These are phyloP conservation scores for Lyophyllum atratum DNA, from an alignment of 768 basidiomycete genomes.

Conservation along the genomic window DNA sequence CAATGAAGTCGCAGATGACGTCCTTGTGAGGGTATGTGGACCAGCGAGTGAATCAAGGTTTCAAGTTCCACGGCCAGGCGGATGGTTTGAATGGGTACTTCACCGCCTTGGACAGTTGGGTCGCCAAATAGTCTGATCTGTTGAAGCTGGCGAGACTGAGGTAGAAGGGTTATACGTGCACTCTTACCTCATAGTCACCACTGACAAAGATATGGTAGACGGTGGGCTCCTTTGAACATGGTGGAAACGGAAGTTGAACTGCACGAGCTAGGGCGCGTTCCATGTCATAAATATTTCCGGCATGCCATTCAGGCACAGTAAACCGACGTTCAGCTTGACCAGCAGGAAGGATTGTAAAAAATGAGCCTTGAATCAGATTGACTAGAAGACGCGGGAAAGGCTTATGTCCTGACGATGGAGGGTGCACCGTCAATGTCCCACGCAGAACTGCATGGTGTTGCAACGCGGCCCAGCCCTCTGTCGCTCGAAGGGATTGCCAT, in stretches of 20 bases:
- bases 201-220: constrained; percentile 73
- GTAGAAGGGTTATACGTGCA: not conserved
- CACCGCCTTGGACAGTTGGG: constrained; percentile 43
- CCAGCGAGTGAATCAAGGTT: constrained; percentile 25
- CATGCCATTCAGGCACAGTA: constrained; percentile 60
- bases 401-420: constrained; percentile 30
- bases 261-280: constrained; percentile 50
- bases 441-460: constrained; percentile 79
- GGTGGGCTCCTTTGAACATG: constrained; percentile 42
- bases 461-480: constrained; percentile 85
- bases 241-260: constrained; percentile 50
- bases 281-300: constrained; percentile 85
- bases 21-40: constrained; percentile 53
- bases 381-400: constrained; percentile 52
- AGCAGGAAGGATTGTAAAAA: constrained; percentile 67
- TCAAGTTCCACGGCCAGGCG: constrained; percentile 49
- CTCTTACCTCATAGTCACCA: constrained; percentile 77
- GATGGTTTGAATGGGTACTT: constrained; percentile 58
- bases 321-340: constrained; percentile 15
- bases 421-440: constrained; percentile 59
- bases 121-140: constrained; percentile 87
- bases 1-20: constrained; percentile 67
- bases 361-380: constrained; percentile 71
- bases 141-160: constrained; percentile 2
- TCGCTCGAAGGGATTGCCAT: constrained; percentile 71